Conservation (phyloP, 2,329 filamentous ascomycete genomes). For the Xylogone sp. region DNA sequence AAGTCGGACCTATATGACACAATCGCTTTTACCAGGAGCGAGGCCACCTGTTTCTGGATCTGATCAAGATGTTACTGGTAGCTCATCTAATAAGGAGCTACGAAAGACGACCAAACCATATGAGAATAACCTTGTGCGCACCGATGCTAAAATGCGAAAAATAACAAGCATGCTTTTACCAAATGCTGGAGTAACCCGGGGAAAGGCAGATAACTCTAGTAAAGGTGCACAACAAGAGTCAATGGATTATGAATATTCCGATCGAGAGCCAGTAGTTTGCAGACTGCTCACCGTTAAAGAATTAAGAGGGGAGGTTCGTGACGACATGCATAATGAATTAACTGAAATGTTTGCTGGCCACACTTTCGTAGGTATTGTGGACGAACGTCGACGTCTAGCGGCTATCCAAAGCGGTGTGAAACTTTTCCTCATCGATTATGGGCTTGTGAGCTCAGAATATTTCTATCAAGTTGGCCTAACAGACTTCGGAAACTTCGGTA, state of each 20-base stretch:
- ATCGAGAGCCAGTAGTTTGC: conserved; percentile 66
- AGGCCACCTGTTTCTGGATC: conserved; percentile 26
- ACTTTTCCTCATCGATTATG: conserved; percentile 90
- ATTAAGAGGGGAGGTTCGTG: conserved; percentile 75
- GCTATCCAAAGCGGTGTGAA: conserved; percentile 92
- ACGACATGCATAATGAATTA: conserved; percentile 77
- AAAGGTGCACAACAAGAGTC: conserved; percentile 15
- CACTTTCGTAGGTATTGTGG: conserved; percentile 91
- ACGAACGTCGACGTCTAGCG: conserved; percentile 80
- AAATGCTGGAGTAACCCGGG: conserved; percentile 34
- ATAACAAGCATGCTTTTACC: conserved; percentile 94
- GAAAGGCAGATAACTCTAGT: conserved; percentile 20
- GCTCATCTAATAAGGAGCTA: conserved; percentile 28
- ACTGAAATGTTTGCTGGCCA: conserved; percentile 85
- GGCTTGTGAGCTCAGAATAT: conserved; percentile 78
- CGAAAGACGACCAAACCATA: conserved; percentile 52
- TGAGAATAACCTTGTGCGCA: conserved; percentile 86
- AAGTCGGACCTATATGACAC: conserved; percentile 90
- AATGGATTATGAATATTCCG: conserved; percentile 67
- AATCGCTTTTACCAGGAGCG: conserved; percentile 77
- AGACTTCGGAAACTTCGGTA: conserved; percentile 92
- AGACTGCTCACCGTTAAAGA: conserved; percentile 81
- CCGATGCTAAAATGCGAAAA: conserved; percentile 83
- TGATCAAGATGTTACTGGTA: conserved; percentile 1
- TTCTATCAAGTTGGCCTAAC: conserved; percentile 95